A percentile compares a stretch with the other conserved stretches of the same genome.
phyloP scores from a whole-genome alignment of 2,329 filamentous ascomycete genomes.

The Mollisia scopiformis region DNA sequence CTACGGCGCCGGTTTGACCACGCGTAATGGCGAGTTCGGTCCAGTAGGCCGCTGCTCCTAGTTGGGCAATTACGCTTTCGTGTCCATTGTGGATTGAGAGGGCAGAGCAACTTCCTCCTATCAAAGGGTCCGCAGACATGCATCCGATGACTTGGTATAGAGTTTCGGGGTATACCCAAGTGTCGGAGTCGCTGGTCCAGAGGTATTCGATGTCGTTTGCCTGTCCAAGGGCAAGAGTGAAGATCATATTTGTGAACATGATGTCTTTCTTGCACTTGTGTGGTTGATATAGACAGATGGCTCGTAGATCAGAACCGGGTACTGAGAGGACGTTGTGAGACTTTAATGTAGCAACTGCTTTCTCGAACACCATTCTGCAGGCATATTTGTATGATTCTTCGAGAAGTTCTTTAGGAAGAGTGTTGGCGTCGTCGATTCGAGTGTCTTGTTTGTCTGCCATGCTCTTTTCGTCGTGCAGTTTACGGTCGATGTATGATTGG shows the following conservation, averaged over 20 bases:
- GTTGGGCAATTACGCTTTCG: conserved; percentile 35
- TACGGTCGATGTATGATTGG: conserved; percentile 16
- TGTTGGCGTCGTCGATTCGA: conserved; percentile 9
- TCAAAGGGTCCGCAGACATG: conserved; percentile 36
- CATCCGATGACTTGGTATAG: conserved; percentile 34
- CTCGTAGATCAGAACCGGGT: conserved; percentile 1
- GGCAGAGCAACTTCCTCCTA: conserved; percentile 39
- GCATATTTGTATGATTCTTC: conserved; percentile 18
- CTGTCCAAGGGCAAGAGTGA: conserved; percentile 38
- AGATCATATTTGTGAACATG: conserved; percentile 42
- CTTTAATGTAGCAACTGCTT: conserved; percentile 10
- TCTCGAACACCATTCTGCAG: conserved; percentile 14
- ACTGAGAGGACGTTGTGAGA: conserved; percentile 13
- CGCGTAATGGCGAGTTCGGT: conserved; percentile 40
- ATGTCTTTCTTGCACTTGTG: conserved; percentile 44
- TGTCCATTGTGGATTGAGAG: conserved; percentile 40
- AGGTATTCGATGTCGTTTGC: conserved; percentile 38
- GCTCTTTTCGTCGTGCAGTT: conserved; percentile 10
- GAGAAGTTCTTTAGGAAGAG: conserved; percentile 10
- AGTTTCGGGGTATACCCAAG: conserved; percentile 21
- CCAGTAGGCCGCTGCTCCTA: conserved; percentile 40
- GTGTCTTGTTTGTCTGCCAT: background rate
- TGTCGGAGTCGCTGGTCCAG: conserved; percentile 42
- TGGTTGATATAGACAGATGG: conserved; percentile 39
- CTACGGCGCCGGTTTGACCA: conserved; percentile 35